Percentiles rank a stretch among this genome's conserved stretches.
phyloP scores from a whole-genome alignment of 2,329 filamentous ascomycete genomes.

The Neobulgaria alba region DNA sequence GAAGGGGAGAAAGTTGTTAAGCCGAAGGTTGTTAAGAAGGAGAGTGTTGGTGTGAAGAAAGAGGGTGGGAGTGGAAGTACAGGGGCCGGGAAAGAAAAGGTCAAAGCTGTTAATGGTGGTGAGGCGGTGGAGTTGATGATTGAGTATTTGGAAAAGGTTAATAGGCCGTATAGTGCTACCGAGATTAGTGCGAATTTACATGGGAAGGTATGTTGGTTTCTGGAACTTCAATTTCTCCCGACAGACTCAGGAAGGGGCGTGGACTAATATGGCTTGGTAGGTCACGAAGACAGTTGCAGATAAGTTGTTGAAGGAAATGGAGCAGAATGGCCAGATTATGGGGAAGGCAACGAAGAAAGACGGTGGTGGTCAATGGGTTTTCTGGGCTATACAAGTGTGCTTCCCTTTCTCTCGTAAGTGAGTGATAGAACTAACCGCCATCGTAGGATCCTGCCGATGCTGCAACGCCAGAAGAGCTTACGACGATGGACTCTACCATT shows the following conservation, averaged over 20 bases:
- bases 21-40: background rate
- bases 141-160: slow-evolving; percentile 31
- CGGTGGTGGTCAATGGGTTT: slow-evolving; percentile 28
- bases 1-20: slow-evolving; percentile 1
- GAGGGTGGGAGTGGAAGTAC: too few relatives aligned
- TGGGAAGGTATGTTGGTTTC: slow-evolving; percentile 37
- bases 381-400: slow-evolving; percentile 26
- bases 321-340: slow-evolving; percentile 50
- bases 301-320: slow-evolving; percentile 54
- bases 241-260: slow-evolving; percentile 26
- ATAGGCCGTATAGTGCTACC: slow-evolving; percentile 35
- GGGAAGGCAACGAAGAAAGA: slow-evolving; percentile 33
- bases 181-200: slow-evolving; percentile 54
- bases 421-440: slow-evolving; percentile 25
- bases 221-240: background rate
- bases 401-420: background rate
- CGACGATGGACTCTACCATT: slow-evolving; percentile 40
- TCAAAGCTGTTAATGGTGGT: slow-evolving; percentile 22
- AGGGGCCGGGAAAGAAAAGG: slow-evolving; percentile 22
- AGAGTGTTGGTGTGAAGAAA: background rate
- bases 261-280: slow-evolving; percentile 13
- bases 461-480: slow-evolving; percentile 38
- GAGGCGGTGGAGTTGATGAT: slow-evolving; percentile 30
- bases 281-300: slow-evolving; percentile 41
- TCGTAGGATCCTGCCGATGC: slow-evolving; percentile 39